These are phyloP conservation scores for Ophiostoma australiae DNA, from an alignment of 2,329 filamentous ascomycete species.

Conservation along the genomic window DNA sequence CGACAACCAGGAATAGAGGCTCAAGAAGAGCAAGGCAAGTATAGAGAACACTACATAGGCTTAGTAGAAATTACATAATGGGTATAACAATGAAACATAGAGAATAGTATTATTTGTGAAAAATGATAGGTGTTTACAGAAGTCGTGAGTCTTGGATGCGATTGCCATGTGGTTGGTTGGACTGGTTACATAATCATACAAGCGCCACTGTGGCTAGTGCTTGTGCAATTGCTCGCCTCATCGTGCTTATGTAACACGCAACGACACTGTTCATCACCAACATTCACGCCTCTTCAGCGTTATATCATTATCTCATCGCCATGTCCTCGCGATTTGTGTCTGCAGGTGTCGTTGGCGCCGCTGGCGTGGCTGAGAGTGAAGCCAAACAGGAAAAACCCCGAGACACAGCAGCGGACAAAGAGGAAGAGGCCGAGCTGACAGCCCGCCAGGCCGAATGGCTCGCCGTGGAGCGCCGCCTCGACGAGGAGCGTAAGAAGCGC, in stretches of 20 bases:
- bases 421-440: slow-evolving; percentile 16
- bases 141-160: not conserved
- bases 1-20: no score
- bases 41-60: no score
- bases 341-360: slow-evolving; percentile 47
- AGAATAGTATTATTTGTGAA: no score
- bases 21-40: no score
- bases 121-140: not conserved
- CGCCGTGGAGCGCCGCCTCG: slow-evolving; percentile 59
- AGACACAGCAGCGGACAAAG: not conserved
- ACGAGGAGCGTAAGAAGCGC: slow-evolving; percentile 52
- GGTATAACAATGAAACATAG: no score
- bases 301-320: not conserved
- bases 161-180: not conserved
- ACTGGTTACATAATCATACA: not conserved
- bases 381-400: no score
- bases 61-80: no score
- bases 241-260: not conserved
- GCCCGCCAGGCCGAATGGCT: slow-evolving; percentile 52
- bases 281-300: not conserved
- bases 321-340: slow-evolving; percentile 56
- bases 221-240: not conserved
- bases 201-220: not conserved
- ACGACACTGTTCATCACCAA: not conserved
- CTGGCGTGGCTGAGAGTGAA: slow-evolving; percentile 26